Evolutionary conservation across 2,329 filamentous ascomycete species (phyloP), one percentile per base, ranked within the genome.

Genomic region (Xylaria sp.): DNA sequence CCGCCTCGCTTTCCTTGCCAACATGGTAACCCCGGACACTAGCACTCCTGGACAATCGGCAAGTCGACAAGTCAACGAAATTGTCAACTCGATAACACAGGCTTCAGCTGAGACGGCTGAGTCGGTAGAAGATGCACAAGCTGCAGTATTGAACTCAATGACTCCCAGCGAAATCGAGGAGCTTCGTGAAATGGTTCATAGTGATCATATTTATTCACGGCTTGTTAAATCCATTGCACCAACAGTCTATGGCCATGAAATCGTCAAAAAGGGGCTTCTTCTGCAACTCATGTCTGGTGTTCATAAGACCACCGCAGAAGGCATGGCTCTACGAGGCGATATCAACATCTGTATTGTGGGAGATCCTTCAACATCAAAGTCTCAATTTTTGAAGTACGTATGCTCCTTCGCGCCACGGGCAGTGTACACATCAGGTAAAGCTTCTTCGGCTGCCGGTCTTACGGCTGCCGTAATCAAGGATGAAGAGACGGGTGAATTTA

Each of bases 331-430:
- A 50, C 90, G 96, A 86, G 96, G 96, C 73, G 96, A 99, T 78
- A 94, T 99, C 84, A 99, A 99, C 82, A 97, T 99, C 70, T 99
- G 96, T 81, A 93, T 99, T 73, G 96, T 99, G 66, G 96, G 96
- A 68, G 96, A 99, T 78, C 96, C 96, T 0, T 97, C 93, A 12
- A 99, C 96, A 1, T 97, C 93, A 72, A 99, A 99, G 80, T 97
- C 94, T 36, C 96, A 99, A 76, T 99, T 99, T 80, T 84, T 99
- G 75, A 98, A 98, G 83, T 99, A 99, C 77, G 92, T 99, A 71
- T 97, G 94, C 84, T 96, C 93, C 30, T 94, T 99, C 78, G 90
- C 97, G n/a, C 96, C 96, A 28, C 92, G 96, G 46, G 94, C 96
- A 18, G 94, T 99, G 53, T 99, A 99, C 81, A 99, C 96, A 28